These are phyloP conservation scores for Crataegus laevigata DNA, from an alignment of 306 rosid species.

Conservation along the genomic window DNA sequence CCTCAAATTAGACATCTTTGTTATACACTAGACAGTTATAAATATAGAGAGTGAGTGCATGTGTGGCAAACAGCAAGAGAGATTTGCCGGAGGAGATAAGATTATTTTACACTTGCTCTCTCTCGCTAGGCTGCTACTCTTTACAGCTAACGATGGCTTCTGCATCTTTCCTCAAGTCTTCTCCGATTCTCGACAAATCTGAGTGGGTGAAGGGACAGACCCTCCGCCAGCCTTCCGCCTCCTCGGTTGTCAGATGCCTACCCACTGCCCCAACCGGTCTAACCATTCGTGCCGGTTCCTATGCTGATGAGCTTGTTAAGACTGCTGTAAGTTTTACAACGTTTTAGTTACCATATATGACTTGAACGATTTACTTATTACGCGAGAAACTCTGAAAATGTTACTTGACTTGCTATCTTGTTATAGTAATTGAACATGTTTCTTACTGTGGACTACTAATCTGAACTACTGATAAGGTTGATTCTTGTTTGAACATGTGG, in stretches of 20 bases:
- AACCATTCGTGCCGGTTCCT: constrained; percentile 67
- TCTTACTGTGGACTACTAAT: neutral
- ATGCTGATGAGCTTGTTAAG: constrained; percentile 84
- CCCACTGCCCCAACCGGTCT: constrained; percentile 43
- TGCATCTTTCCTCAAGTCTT: constrained; percentile 71
- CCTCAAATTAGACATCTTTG: constrained; percentile 67
- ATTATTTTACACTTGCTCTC: constrained; percentile 13
- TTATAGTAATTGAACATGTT: neutral
- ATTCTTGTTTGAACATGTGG: neutral
- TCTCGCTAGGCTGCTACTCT: neutral
- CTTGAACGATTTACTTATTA: neutral
- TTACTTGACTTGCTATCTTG: neutral
- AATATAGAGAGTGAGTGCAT: constrained; percentile 30
- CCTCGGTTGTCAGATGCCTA: constrained; percentile 50
- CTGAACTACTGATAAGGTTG: neutral
- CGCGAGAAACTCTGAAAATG: neutral
- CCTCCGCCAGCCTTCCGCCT: constrained; percentile 59
- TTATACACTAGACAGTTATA: constrained; percentile 35
- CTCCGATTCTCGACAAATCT: constrained; percentile 77
- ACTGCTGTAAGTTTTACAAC: constrained; percentile 58
- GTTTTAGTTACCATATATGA: neutral
- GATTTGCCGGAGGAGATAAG: constrained; percentile 61
- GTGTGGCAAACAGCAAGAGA: constrained; percentile 60
- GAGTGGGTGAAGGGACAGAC: constrained; percentile 84
- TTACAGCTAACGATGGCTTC: constrained; percentile 47